Base-by-base conservation (phyloP, 106 monocot genomes). In the Gastrodia elata region DNA sequence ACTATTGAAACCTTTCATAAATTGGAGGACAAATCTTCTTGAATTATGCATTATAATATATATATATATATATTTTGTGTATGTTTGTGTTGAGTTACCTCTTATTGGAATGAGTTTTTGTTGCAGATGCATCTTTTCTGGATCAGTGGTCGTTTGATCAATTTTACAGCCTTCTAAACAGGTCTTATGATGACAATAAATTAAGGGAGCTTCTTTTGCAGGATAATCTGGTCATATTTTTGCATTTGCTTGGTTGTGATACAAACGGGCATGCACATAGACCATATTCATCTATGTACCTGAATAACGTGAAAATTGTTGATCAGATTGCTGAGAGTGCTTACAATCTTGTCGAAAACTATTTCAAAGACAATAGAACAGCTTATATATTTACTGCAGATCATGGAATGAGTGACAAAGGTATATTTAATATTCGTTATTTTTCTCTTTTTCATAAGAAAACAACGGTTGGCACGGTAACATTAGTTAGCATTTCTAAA, bases 341-440 rank as follows among this genome's bases (percentile, higher is more conserved):
- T 32, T 85, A 91, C 72, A 85, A 84, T 75, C 78, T 95, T 30
- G 68, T 95, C 73, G 94, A 91, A 81, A 80, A 73, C 79, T 95
- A 95, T 75, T 95, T 80, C 87, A 82, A 82, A 33, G 94, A 95
- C 81, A 89, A 71, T 52, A 75, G 74, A 65, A 95, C 94, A 30
- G 75, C 91, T 75, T 95, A 95, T 77, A 78, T 95, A 71, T 95
- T 95, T 70, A 95, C 94, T 42, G 94, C 94, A 39, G 94, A 95
- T 75, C 94, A 95, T 86, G 94, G 94, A 80, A 95, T 95, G 91
- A 95, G 94, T 71, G 94, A 95, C 75, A 95, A 94, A 89, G 94
- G 91, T 94, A 78, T 79, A 80, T 40, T 34, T 71, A 49, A 61
- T 73, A 36, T 26, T 15, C 65, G 46, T 52, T 52, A 20, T 52